A percentile compares a stretch with the other conserved stretches of the same genome.
Conservation (phyloP, 2,329 filamentous ascomycete genomes). For the Nakataea oryzae region DNA sequence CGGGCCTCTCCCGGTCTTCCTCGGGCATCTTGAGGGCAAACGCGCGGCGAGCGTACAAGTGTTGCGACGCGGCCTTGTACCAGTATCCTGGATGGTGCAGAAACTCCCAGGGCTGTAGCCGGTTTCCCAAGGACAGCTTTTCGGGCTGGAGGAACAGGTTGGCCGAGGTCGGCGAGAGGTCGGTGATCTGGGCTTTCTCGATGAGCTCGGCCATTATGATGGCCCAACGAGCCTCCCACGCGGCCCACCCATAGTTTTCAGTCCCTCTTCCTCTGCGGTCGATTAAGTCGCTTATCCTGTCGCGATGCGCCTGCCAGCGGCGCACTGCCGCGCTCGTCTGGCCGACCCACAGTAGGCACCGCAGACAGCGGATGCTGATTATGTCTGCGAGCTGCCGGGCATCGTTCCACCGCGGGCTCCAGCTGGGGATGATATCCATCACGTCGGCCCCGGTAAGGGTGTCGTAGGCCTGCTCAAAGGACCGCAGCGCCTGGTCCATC, state of each 20-base stretch:
- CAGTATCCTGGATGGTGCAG: constrained; percentile 60
- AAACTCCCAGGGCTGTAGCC: constrained; percentile 51
- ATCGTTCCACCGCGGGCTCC: constrained; percentile 86
- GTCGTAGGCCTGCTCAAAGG: constrained; percentile 82
- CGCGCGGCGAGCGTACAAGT: constrained; percentile 39
- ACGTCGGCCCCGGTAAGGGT: constrained; percentile 72
- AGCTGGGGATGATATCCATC: constrained; percentile 79
- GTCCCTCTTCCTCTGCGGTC: constrained; percentile 78
- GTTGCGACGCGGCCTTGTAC: constrained; percentile 50
- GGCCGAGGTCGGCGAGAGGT: constrained; percentile 31
- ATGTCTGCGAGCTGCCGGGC: constrained; percentile 79
- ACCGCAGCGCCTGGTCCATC: constrained; percentile 75
- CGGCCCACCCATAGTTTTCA: constrained; percentile 84
- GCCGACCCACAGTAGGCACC: constrained; percentile 72
- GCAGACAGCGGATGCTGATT: constrained; percentile 68
- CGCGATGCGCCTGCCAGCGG: constrained; percentile 69
- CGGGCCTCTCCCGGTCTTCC: constrained; percentile 44
- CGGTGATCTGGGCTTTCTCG: constrained; percentile 39
- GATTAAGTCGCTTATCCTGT: constrained; percentile 64
- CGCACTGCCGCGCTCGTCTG: constrained; percentile 72
- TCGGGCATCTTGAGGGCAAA: constrained; percentile 48
- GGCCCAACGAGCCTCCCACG: constrained; percentile 76
- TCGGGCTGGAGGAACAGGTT: constrained; percentile 45
- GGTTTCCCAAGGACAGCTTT: constrained; percentile 45
- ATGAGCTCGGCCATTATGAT: constrained; percentile 51